Evolutionary conservation across 805 yeast genomes (phyloP), one percentile per base, ranked within the genome.

Genomic region (Scheffersomyces amazonensis): DNA sequence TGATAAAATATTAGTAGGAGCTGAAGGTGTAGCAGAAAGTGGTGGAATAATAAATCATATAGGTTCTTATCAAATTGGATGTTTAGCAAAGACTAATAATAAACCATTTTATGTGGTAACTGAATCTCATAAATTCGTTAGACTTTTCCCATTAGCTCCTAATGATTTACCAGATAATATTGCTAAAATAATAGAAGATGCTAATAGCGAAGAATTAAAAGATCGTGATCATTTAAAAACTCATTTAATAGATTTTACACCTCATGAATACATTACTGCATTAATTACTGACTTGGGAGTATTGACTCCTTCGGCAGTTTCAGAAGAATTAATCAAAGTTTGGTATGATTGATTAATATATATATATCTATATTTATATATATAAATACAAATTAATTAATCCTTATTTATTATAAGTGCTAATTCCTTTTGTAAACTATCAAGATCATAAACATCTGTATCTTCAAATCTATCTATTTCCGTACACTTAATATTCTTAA

Each of bases 21-120:
- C 99, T 1, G 99, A 93, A 64, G 99, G 99, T 49, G 99, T 93
- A 3, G 96, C 96, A 3, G 99, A 93, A 67, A 84, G 95, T 58
- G 99, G 99, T 40, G 99, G 99, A 23, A 88, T 95, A 34, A 91
- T 93, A 49, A 93, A 93, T 62, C 90, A 86, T 49, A 82, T 93
- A 44, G 99, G 99, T 5, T 83, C 96, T 1, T 93, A 87, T 62
- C 96, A 93, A 54, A 83, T 91, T 34, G 97, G 97, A 28, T 91
- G 93, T 32, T 66, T 93, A 41, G 96, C 98, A 2, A 83, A 86
- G 50, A 81, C 84, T 42, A 86, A 95, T 43, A 85, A 88, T 57
- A 91, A 88, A 58, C 99, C 98, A 4, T 77, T 93, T 32, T 93
- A 90, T 52, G 98, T 89, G 33, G 93, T 88, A 7, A 84, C 96